Percentiles rank a stretch among this genome's conserved stretches.
Conservation (phyloP, 148 eudicot species). For the Persicaria tinctoria region DNA sequence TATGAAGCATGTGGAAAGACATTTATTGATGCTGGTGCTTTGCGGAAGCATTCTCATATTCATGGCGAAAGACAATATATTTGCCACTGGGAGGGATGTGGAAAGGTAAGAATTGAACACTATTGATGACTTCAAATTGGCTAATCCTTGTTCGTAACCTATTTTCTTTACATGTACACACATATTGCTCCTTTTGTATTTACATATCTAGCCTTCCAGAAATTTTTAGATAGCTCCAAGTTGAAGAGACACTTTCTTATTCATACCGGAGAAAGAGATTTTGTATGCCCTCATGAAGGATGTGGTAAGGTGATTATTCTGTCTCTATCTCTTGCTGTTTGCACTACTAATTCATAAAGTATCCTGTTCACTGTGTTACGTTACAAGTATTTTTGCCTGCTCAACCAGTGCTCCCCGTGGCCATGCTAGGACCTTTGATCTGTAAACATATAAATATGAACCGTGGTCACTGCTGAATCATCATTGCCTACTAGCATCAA, state of each 20-base stretch:
- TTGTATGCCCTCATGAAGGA: constrained; percentile 90
- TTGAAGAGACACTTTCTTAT: constrained; percentile 91
- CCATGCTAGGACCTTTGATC: background rate
- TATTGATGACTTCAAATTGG: background rate
- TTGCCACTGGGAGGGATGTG: constrained; percentile 81
- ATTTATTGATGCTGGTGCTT: constrained; percentile 91
- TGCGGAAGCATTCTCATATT: constrained; percentile 92
- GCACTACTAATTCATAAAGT: background rate
- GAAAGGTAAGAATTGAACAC: constrained; percentile 48
- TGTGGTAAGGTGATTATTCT: constrained; percentile 83
- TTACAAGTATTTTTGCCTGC: background rate
- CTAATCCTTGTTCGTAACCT: background rate
- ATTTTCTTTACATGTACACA: background rate
- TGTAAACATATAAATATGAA: background rate
- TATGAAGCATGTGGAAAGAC: constrained; percentile 96
- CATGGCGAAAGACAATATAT: constrained; percentile 95
- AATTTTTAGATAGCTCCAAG: constrained; percentile 98
- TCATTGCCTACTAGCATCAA: background rate
- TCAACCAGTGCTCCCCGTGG: background rate
- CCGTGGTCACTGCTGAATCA: background rate
- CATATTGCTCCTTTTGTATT: background rate
- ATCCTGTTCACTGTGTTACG: background rate
- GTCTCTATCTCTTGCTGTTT: background rate
- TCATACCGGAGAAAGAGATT: constrained; percentile 96
- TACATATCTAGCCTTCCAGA: constrained; percentile 42